Evolutionary conservation across 345 rosid genomes (phyloP).

Genomic region (Microcos paniculata): DNA sequence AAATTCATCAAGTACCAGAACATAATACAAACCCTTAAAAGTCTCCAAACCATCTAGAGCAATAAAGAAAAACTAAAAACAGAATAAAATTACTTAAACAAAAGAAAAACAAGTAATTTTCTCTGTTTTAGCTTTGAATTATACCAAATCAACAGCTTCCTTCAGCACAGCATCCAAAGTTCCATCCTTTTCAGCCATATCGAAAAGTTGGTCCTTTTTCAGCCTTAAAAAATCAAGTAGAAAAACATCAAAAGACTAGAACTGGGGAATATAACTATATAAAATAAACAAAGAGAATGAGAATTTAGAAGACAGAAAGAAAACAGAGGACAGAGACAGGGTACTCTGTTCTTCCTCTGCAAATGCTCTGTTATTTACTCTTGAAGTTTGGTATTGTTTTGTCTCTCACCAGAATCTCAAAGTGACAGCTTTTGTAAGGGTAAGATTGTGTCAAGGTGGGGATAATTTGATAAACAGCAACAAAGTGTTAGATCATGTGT

Average conservation of each 20-base stretch:
- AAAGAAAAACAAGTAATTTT: conserved; percentile 5
- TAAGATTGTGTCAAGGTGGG: conserved; percentile 13
- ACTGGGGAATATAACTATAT: not conserved
- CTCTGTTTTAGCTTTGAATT: conserved; percentile 7
- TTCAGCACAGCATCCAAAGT: conserved; percentile 62
- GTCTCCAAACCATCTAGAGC: not conserved
- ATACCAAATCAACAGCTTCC: conserved; percentile 73
- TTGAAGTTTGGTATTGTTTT: not conserved
- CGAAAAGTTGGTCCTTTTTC: not conserved
- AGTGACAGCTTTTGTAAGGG: conserved; percentile 22
- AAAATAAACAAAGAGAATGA: not conserved
- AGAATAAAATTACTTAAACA: not conserved
- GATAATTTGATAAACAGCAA: conserved; percentile 15
- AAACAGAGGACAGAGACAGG: conserved; percentile 12
- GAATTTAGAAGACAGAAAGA: conserved; percentile 1
- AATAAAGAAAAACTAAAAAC: not conserved
- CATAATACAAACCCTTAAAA: conserved; percentile 14
- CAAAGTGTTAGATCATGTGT: conserved; percentile 29
- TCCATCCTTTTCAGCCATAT: conserved; percentile 49
- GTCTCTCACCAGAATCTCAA: conserved; percentile 18
- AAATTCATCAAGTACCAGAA: conserved; percentile 19
- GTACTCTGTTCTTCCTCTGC: conserved; percentile 9
- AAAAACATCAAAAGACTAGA: not conserved
- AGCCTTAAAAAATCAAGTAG: conserved; percentile 7
- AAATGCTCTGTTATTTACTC: not conserved